Evolutionary conservation across 805 yeast genomes (phyloP).

Genomic region (Cyberlindnera mississippiensis): DNA sequence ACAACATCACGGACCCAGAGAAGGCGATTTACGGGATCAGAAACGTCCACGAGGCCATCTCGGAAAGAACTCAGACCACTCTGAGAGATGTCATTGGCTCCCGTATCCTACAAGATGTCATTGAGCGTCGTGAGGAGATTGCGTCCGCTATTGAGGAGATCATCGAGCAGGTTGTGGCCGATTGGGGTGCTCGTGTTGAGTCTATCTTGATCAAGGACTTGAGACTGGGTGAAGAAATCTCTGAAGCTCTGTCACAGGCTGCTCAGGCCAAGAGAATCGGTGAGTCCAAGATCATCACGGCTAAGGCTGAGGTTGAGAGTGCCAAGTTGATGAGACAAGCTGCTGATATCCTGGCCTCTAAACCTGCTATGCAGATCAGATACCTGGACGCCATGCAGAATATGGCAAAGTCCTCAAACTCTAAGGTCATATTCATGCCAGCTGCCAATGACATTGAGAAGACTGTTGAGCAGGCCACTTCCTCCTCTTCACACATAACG

Average conservation of each 20-base stretch:
- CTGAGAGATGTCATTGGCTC: constrained; percentile 69
- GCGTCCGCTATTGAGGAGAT: constrained; percentile 61
- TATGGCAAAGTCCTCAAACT: constrained; percentile 58
- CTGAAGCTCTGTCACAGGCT: constrained; percentile 62
- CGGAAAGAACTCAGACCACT: constrained; percentile 70
- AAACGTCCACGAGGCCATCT: constrained; percentile 50
- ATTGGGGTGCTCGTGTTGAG: constrained; percentile 71
- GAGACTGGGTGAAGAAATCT: constrained; percentile 48
- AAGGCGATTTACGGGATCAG: constrained; percentile 57
- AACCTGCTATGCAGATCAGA: constrained; percentile 75
- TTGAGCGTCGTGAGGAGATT: constrained; percentile 68
- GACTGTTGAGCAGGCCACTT: constrained; percentile 10
- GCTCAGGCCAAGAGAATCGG: constrained; percentile 75
- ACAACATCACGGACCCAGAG: constrained; percentile 63
- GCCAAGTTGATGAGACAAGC: constrained; percentile 77
- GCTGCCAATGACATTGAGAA: constrained; percentile 38
- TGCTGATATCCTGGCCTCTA: constrained; percentile 68
- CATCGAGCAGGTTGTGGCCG: constrained; percentile 56
- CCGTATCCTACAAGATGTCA: constrained; percentile 62
- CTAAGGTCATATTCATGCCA: constrained; percentile 78
- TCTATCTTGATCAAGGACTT: constrained; percentile 66
- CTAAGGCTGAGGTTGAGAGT: constrained; percentile 71
- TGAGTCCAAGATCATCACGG: constrained; percentile 70
- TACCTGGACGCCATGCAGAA: constrained; percentile 75
- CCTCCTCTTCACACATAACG: background rate